These are phyloP conservation scores for Flammula alnicola DNA, from an alignment of 1,284 basidiomycete genomes.

Conservation along the genomic window DNA sequence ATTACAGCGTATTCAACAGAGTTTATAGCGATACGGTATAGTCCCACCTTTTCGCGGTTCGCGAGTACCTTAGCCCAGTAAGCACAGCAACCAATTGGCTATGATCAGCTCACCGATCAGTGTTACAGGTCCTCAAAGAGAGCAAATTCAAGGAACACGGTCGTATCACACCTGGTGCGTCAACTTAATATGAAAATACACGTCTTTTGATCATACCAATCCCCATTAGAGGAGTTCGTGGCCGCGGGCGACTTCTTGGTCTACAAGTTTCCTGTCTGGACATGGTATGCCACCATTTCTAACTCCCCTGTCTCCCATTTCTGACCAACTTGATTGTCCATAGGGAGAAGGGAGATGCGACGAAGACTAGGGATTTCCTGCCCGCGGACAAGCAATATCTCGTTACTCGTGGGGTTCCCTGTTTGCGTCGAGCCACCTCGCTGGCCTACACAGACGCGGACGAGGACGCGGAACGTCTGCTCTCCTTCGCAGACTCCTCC, in stretches of 20 bases:
- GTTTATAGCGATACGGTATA: slow-evolving; percentile 44
- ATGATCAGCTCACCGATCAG: slow-evolving; percentile 37
- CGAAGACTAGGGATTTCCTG: slow-evolving; percentile 88
- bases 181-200: slow-evolving; percentile 13
- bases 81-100: slow-evolving; percentile 18
- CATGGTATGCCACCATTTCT: slow-evolving; percentile 63
- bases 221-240: slow-evolving; percentile 85
- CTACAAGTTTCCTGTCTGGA: slow-evolving; percentile 97
- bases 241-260: slow-evolving; percentile 93
- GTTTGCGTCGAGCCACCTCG: slow-evolving; percentile 88
- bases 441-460: slow-evolving; percentile 94
- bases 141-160: slow-evolving; percentile 99
- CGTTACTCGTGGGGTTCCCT: slow-evolving; percentile 91
- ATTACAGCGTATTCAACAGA: not conserved
- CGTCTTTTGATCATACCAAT: slow-evolving; percentile 26
- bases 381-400: slow-evolving; percentile 97
- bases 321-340: not conserved
- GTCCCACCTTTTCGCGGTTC: slow-evolving; percentile 91
- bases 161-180: slow-evolving; percentile 90
- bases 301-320: not conserved
- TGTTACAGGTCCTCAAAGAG: slow-evolving; percentile 87
- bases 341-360: slow-evolving; percentile 89
- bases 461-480: slow-evolving; percentile 90
- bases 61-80: slow-evolving; percentile 94
- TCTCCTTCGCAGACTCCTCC: slow-evolving; percentile 74